Conservation (phyloP, 2,329 filamentous ascomycete genomes). For the Zymoseptoria tritici region DNA sequence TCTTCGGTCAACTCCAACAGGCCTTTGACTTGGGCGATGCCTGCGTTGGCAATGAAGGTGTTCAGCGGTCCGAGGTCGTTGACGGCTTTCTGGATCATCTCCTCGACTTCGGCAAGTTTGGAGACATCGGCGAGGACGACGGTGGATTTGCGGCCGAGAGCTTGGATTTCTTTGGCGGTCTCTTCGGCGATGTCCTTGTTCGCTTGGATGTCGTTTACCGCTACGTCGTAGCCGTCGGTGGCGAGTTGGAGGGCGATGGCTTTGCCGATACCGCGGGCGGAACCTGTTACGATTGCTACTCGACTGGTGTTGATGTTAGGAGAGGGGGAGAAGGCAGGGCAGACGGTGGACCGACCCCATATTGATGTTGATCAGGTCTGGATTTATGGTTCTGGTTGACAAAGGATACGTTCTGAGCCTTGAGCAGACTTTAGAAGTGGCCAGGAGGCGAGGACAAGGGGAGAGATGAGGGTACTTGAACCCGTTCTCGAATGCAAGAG, state of each 20-base stretch:
- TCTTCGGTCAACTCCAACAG: slow-evolving; percentile 51
- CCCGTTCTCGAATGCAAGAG: no score
- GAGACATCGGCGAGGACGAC: slow-evolving; percentile 55
- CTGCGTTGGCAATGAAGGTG: slow-evolving; percentile 54
- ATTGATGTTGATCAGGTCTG: neutral
- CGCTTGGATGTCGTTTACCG: slow-evolving; percentile 54
- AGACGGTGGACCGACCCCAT: neutral
- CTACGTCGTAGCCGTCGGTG: slow-evolving; percentile 58
- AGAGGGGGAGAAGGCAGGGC: neutral
- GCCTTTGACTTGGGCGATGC: slow-evolving; percentile 51
- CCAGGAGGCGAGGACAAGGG: no score
- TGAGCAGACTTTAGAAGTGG: no score
- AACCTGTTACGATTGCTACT: slow-evolving; percentile 32
- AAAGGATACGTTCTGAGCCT: no score
- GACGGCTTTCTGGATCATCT: slow-evolving; percentile 47
- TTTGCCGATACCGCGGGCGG: slow-evolving; percentile 42
- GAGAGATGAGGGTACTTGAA: no score
- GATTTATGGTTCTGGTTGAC: neutral
- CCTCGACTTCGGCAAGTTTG: slow-evolving; percentile 46
- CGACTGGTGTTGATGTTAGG: neutral
- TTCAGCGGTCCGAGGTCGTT: slow-evolving; percentile 47
- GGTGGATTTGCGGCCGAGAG: slow-evolving; percentile 42
- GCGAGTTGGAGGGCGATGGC: slow-evolving; percentile 58
- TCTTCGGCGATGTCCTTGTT: slow-evolving; percentile 48
- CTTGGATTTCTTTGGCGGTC: slow-evolving; percentile 46